Conservation (phyloP, 2,329 filamentous ascomycete species). For the Alternaria sp. region DNA sequence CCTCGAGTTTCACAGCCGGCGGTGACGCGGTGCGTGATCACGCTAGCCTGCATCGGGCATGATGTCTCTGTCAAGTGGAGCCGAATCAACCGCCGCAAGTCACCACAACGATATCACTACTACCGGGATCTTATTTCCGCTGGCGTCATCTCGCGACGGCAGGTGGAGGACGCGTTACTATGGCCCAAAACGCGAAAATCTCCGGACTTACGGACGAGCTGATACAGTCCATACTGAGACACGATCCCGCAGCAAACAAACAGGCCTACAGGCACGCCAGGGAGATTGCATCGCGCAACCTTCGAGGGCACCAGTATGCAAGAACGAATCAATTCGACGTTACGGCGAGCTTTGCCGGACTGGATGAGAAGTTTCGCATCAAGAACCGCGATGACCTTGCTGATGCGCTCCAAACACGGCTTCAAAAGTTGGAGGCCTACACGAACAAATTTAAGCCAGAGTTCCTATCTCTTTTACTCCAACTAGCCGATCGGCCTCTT, state of each 20-base stretch:
- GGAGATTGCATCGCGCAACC: slow-evolving; percentile 48
- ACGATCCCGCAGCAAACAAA: slow-evolving; percentile 43
- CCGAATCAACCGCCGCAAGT: slow-evolving; percentile 6
- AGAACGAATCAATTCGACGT: slow-evolving; percentile 59
- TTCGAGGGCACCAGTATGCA: slow-evolving; percentile 51
- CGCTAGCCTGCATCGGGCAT: slow-evolving; percentile 8
- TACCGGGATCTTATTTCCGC: not conserved
- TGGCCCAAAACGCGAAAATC: slow-evolving; percentile 74
- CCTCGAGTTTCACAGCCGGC: slow-evolving; percentile 10
- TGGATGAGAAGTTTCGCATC: slow-evolving; percentile 87
- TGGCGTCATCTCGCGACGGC: not conserved
- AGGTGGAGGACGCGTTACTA: slow-evolving; percentile 45
- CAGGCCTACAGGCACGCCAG: slow-evolving; percentile 47
- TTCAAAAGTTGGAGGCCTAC: slow-evolving; percentile 63
- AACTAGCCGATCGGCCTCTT: slow-evolving; percentile 80
- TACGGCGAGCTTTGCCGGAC: slow-evolving; percentile 49
- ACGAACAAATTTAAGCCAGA: slow-evolving; percentile 77
- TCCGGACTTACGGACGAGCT: slow-evolving; percentile 73
- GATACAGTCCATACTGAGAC: slow-evolving; percentile 67
- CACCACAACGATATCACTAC: slow-evolving; percentile 1
- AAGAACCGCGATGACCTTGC: slow-evolving; percentile 80
- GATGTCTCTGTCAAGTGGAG: slow-evolving; percentile 14
- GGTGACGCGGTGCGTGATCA: slow-evolving; percentile 14
- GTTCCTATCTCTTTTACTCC: slow-evolving; percentile 75
- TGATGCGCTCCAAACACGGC: slow-evolving; percentile 66